phyloP scores from a whole-genome alignment of 495 filamentous ascomycete genomes.

The Hypoxylon lienhwacheense region DNA sequence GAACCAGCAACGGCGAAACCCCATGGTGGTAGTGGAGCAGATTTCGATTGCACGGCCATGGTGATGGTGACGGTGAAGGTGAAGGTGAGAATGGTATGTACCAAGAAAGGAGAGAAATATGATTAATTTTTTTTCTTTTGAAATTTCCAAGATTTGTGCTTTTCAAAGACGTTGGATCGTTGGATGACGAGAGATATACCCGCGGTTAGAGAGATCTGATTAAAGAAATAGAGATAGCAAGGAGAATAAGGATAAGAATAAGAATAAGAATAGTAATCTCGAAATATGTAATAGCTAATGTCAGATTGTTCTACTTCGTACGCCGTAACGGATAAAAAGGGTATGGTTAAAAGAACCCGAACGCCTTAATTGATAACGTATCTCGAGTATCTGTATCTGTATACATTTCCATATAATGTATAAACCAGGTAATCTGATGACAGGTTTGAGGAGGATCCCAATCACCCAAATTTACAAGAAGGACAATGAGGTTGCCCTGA shows the following conservation, averaged over 20 bases:
- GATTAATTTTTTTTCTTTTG: no score
- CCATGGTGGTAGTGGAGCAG: conserved; percentile 82
- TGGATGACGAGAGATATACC: not conserved
- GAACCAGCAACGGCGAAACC: conserved; percentile 90
- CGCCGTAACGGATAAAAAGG: conserved; percentile 30
- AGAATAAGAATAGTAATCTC: no score
- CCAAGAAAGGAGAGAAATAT: no score
- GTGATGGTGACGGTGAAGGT: no score
- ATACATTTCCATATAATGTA: conserved; percentile 13
- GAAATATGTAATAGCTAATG: no score
- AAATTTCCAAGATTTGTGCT: conserved; percentile 1
- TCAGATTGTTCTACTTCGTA: no score
- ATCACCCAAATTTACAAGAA: conserved; percentile 3
- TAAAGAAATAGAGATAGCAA: conserved; percentile 3
- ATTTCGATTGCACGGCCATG: conserved; percentile 85
- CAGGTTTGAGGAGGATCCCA: not conserved
- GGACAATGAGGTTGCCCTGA: conserved; percentile 29
- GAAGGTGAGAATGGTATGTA: not conserved
- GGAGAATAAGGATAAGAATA: not conserved
- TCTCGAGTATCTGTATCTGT: conserved; percentile 1
- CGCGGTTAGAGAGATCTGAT: not conserved
- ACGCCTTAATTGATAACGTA: not conserved
- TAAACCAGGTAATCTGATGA: not conserved
- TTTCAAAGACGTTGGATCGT: conserved; percentile 6
- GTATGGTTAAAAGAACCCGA: conserved; percentile 25